Conservation (phyloP, 805 yeast species). For the Tetrapisispora namnaoensis region DNA sequence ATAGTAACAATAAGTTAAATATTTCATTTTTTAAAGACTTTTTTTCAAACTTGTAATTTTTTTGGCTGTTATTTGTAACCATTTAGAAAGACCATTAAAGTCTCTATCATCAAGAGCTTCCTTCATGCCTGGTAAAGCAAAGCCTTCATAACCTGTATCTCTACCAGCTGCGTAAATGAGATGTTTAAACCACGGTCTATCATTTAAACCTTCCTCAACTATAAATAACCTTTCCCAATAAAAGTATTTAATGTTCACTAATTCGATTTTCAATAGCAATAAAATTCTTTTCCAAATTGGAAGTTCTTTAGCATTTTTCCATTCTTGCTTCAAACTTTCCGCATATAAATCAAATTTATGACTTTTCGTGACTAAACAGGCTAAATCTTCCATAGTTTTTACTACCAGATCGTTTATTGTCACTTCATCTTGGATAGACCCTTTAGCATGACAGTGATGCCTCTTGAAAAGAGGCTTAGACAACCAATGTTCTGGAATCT, state of each 20-base stretch:
- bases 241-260: slow-evolving; percentile 31
- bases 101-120: slow-evolving; percentile 44
- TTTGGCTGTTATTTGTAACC: slow-evolving; percentile 15
- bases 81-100: slow-evolving; percentile 26
- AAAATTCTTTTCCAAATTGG: slow-evolving; percentile 27
- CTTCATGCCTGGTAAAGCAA: slow-evolving; percentile 41
- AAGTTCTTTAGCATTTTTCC: slow-evolving; percentile 24
- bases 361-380: background rate
- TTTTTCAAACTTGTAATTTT: background rate
- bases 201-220: slow-evolving; percentile 36
- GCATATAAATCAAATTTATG: slow-evolving; percentile 19
- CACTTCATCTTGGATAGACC: background rate
- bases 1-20: too few relatives aligned
- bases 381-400: background rate
- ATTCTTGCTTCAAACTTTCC: slow-evolving; percentile 14
- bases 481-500: slow-evolving; percentile 34
- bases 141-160: slow-evolving; percentile 48
- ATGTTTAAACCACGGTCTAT: slow-evolving; percentile 47
- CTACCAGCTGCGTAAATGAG: slow-evolving; percentile 44
- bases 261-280: slow-evolving; percentile 18
- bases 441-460: slow-evolving; percentile 1
- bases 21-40: too few relatives aligned
- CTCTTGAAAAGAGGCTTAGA: background rate
- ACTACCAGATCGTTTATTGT: background rate
- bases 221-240: slow-evolving; percentile 39